Conservation (phyloP, 139 green algal species). For the Tetratostichococcus sp. region DNA sequence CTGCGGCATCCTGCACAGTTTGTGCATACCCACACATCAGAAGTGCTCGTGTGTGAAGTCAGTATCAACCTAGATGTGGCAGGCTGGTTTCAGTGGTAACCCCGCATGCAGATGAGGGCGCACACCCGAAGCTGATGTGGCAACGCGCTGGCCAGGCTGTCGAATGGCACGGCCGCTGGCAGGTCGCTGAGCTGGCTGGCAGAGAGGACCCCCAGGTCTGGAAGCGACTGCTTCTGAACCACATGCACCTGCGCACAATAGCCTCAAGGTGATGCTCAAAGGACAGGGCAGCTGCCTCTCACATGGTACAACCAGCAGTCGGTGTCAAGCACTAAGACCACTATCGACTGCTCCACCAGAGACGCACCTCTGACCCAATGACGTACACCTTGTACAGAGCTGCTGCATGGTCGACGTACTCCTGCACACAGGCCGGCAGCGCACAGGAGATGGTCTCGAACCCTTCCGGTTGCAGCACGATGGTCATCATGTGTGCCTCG, state of each 20-base stretch:
- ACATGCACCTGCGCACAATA: slow-evolving; percentile 43
- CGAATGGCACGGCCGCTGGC: slow-evolving; percentile 42
- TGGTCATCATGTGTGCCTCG: slow-evolving; percentile 68
- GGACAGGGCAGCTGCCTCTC: too few species aligned
- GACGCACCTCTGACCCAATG: slow-evolving; percentile 49
- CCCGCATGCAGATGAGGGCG: too few species aligned
- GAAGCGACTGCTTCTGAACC: slow-evolving; percentile 46
- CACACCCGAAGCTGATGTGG: slow-evolving; percentile 39
- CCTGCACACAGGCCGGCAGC: slow-evolving; percentile 60
- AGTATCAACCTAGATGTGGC: too few species aligned
- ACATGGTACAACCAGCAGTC: too few species aligned
- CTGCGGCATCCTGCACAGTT: background rate
- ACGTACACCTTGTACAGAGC: slow-evolving; percentile 77
- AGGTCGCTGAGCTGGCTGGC: background rate
- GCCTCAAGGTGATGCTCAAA: too few species aligned
- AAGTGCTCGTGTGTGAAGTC: too few species aligned
- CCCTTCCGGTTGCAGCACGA: slow-evolving; percentile 38
- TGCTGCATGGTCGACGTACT: slow-evolving; percentile 77
- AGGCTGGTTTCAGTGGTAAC: too few species aligned
- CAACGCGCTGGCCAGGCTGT: slow-evolving; percentile 53
- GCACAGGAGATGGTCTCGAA: slow-evolving; percentile 36
- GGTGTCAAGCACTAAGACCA: too few species aligned
- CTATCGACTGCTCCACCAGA: too few species aligned
- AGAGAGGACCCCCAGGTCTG: slow-evolving; percentile 31
- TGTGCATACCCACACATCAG: too few species aligned